A percentile compares a stretch with the other conserved stretches of the same genome.
These are phyloP conservation scores for Hypoxylon crocopeplum DNA, from an alignment of 495 filamentous ascomycete genomes.

Conservation along the genomic window DNA sequence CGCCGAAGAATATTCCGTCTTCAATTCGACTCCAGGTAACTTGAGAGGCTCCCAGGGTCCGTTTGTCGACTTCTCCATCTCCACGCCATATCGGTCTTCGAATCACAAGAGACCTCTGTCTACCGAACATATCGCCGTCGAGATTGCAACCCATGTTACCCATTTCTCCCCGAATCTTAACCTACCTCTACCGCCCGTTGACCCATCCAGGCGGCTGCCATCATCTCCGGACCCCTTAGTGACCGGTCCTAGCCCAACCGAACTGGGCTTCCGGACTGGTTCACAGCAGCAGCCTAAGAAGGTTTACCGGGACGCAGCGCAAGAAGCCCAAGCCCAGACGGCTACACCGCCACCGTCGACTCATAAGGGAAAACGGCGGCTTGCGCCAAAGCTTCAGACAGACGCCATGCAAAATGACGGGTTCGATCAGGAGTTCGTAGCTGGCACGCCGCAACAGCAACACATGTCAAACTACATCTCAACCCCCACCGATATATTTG, in stretches of 20 bases:
- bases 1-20: conserved; percentile 65
- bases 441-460: conserved; percentile 47
- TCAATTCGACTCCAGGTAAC: conserved; percentile 62
- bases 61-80: conserved; percentile 49
- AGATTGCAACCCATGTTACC: conserved; percentile 64
- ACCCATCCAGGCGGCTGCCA: conserved; percentile 60
- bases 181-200: conserved; percentile 62
- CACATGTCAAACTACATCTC: conserved; percentile 48
- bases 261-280: conserved; percentile 26
- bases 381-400: conserved; percentile 57
- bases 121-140: conserved; percentile 47
- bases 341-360: conserved; percentile 59
- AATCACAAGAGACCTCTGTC: conserved; percentile 50
- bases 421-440: conserved; percentile 53
- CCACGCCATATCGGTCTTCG: conserved; percentile 42
- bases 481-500: conserved; percentile 59
- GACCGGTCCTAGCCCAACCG: conserved; percentile 39
- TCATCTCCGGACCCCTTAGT: conserved; percentile 63
- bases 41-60: conserved; percentile 49
- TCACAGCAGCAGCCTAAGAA: conserved; percentile 47
- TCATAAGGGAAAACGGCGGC: conserved; percentile 57
- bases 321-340: conserved; percentile 51
- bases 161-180: conserved; percentile 62
- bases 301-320: conserved; percentile 45
- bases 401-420: conserved; percentile 61